Percentiles rank a stretch among this genome's conserved stretches.
Conservation (phyloP, 495 filamentous ascomycete species). For the Aspergillus egyptiacus region DNA sequence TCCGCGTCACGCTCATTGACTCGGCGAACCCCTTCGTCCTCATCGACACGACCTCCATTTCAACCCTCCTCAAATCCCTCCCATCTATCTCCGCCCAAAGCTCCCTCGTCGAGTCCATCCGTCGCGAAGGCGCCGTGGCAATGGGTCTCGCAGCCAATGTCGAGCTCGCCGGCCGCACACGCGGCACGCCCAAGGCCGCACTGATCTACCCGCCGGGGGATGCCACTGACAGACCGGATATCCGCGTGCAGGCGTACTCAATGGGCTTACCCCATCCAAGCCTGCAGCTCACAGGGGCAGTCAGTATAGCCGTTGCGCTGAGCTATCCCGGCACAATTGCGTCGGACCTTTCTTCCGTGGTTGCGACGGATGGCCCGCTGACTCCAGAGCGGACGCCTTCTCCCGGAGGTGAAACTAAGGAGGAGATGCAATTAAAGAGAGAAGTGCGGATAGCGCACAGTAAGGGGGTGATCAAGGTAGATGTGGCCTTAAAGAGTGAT, state of each 20-base stretch:
- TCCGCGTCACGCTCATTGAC: constrained; percentile 28
- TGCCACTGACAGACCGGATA: background rate
- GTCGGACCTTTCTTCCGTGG: too few species aligned
- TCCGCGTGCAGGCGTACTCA: constrained; percentile 24
- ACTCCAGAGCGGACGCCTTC: too few species aligned
- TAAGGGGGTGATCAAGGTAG: background rate
- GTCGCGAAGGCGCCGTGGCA: constrained; percentile 22
- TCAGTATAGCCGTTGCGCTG: constrained; percentile 25
- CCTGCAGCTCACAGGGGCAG: constrained; percentile 31
- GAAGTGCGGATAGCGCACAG: background rate
- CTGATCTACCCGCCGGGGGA: constrained; percentile 15
- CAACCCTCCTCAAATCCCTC: background rate
- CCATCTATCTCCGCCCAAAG: background rate
- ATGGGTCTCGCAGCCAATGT: constrained; percentile 22
- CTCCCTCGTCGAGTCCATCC: constrained; percentile 22
- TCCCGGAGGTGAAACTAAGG: too few species aligned
- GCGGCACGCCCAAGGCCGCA: constrained; percentile 31
- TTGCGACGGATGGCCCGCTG: too few species aligned
- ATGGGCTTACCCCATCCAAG: constrained; percentile 30
- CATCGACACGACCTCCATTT: constrained; percentile 22
- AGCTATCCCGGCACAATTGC: constrained; percentile 23
- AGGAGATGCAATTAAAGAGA: too few species aligned
- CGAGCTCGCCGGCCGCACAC: constrained; percentile 10
- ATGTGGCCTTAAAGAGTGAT: background rate
- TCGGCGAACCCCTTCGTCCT: constrained; percentile 33